These are phyloP conservation scores for Antitrichia curtipendula DNA, from an alignment of 225 moss, liverwort and hornwort genomes.

Conservation along the genomic window DNA sequence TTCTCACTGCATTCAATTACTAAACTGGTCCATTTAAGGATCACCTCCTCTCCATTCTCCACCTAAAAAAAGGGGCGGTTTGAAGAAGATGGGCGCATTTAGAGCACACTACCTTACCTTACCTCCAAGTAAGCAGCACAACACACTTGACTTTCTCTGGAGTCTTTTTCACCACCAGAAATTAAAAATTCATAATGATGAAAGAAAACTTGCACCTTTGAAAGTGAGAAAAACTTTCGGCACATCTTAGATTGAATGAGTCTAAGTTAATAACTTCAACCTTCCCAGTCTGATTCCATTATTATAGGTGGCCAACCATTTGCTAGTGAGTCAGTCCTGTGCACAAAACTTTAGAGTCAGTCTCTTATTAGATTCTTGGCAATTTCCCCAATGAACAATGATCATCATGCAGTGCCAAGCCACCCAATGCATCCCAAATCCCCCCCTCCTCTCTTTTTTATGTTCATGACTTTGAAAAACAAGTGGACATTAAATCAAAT, in stretches of 20 bases:
- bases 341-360: not conserved
- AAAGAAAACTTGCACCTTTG: not conserved
- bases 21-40: too few species aligned
- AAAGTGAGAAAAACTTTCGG: not conserved
- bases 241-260: not conserved
- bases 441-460: not conserved
- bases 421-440: not conserved
- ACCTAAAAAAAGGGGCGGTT: too few species aligned
- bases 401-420: not conserved
- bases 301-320: not conserved
- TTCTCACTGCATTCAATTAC: too few species aligned
- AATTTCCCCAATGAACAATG: not conserved
- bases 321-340: not conserved
- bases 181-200: not conserved
- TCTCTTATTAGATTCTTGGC: not conserved
- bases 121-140: not conserved
- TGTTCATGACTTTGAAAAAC: not conserved
- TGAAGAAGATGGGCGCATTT: too few species aligned
- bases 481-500: not conserved
- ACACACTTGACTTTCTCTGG: not conserved
- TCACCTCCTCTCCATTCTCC: too few species aligned
- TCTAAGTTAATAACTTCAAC: too few species aligned
- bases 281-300: not conserved
- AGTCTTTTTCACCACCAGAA: not conserved
- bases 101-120: too few species aligned